Evolutionary conservation across 2,329 filamentous ascomycete genomes (phyloP).

Genomic region (Ilyonectria destructans): DNA sequence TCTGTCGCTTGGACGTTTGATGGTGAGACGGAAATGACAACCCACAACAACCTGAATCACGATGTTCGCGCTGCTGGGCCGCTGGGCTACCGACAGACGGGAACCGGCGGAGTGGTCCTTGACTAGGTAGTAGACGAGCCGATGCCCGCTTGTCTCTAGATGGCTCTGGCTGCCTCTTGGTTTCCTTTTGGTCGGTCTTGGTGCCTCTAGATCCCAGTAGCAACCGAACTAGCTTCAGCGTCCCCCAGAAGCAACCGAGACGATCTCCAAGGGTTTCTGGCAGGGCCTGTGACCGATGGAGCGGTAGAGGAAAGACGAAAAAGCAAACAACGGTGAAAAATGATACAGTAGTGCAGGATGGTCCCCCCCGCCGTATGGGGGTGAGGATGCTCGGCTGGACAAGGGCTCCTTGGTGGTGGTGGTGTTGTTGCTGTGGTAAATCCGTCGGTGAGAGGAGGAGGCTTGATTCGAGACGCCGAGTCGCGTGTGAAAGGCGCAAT

Average conservation of each 20-base stretch:
- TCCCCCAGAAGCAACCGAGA: constrained; percentile 19
- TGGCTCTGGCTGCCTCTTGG: not conserved
- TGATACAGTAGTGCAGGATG: not conserved
- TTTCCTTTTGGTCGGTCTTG: constrained; percentile 4
- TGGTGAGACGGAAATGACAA: not conserved
- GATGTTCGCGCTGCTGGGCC: not conserved
- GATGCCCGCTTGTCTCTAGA: not conserved
- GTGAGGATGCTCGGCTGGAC: not conserved
- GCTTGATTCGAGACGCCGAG: constrained; percentile 5
- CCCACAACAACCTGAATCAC: not conserved
- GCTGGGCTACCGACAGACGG: constrained; percentile 25
- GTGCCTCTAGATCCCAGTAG: constrained; percentile 17
- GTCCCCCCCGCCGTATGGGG: not conserved
- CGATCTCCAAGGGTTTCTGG: constrained; percentile 28
- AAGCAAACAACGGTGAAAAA: constrained; percentile 20
- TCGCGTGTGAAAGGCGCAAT: not conserved
- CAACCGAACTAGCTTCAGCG: constrained; percentile 16
- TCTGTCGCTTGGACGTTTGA: not conserved
- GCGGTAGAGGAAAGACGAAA: constrained; percentile 35
- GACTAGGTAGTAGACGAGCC: constrained; percentile 6
- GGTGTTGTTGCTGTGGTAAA: not conserved
- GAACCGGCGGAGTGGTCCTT: constrained; percentile 18
- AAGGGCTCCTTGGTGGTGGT: not conserved
- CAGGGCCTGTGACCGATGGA: constrained; percentile 22
- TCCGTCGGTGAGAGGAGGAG: not conserved